Base-by-base conservation (phyloP, 2,329 filamentous ascomycete species). In the Ophiocordyceps camponoti-rufipedis region DNA sequence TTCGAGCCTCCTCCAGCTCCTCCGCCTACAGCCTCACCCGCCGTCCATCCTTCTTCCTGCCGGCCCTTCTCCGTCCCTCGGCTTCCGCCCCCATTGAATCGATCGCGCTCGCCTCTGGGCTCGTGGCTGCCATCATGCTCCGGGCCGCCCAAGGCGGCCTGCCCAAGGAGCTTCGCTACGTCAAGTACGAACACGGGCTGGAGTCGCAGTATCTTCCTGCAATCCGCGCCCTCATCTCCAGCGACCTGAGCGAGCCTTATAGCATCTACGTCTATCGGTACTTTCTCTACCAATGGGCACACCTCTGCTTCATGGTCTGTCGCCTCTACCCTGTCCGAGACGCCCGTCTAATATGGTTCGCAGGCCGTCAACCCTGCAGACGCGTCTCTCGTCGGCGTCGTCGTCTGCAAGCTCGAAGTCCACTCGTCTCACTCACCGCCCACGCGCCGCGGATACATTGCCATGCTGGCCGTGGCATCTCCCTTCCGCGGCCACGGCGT, bases 251-350 rank as follows among this genome's bases (percentile, higher is more conserved):
- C 54, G 91, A 98, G 62, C 91, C 91, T 1, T 98, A 98, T 62
- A 96, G 89, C 65, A 96, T 98, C 60, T 98, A 98, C 67, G 91
- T 98, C 48, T 98, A 96, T 63, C 80, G 91, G 31, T 98, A 98
- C 62, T 98, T 98, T 56, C 69, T 98, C 16, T 94, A 93, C 59
- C 87, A 96, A 73, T 98, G 91, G 91, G 84, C 85, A 5, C 82
- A 96, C 58, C 68, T 98, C n/a, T 98, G 91, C 64, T 96, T 86
- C 64, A 85, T 96, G 79, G 87, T 89, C 32, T 48, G 56, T 50
- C 18, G 9, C 14, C n/a, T 38, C 33, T 39, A 5, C 16, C 35
- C 2, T 31, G 29, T 31, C 29, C 29, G 12, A 10, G 7, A 10
- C 8, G 9, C 6, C 35, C 16, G n/a, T 6, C 35, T 39, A 16